A percentile compares a stretch with the other conserved stretches of the same genome.
phyloP scores from a whole-genome alignment of 2,329 filamentous ascomycete genomes.

The Colletotrichum falcatum region DNA sequence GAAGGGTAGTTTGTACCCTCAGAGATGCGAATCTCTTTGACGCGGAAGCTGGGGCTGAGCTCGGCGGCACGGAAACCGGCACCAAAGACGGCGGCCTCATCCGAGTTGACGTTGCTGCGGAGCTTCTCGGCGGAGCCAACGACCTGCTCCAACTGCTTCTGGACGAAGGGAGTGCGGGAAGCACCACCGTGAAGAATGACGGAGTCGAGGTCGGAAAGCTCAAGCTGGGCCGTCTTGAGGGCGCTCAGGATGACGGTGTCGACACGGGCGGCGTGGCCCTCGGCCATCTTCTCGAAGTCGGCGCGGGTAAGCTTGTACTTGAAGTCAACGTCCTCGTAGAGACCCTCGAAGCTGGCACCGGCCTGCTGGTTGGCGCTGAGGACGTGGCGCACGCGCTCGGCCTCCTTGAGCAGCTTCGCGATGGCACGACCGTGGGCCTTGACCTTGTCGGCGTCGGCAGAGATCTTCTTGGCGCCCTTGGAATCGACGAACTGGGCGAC shows the following conservation, averaged over 20 bases:
- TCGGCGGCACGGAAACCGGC: conserved; percentile 94
- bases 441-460: conserved; percentile 72
- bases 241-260: conserved; percentile 78
- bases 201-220: conserved; percentile 82
- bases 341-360: conserved; percentile 82
- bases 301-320: conserved; percentile 86
- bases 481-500: conserved; percentile 81
- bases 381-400: conserved; percentile 87
- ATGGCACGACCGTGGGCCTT: conserved; percentile 84
- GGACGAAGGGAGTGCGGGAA: conserved; percentile 92
- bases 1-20: conserved; percentile 82
- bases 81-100: conserved; percentile 96
- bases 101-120: conserved; percentile 93
- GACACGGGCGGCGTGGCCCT: conserved; percentile 76
- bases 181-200: conserved; percentile 94
- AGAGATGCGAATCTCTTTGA: conserved; percentile 92
- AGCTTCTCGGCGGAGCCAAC: conserved; percentile 82
- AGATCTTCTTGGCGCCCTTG: conserved; percentile 73
- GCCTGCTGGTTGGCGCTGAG: conserved; percentile 92
- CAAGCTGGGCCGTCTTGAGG: conserved; percentile 78
- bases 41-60: conserved; percentile 93
- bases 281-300: conserved; percentile 84
- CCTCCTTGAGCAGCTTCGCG: conserved; percentile 93
- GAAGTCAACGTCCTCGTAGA: conserved; percentile 94
- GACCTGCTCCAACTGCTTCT: conserved; percentile 84